These are phyloP conservation scores for Fusarium sarcochroum DNA, from an alignment of 2,329 filamentous ascomycete genomes.

Conservation along the genomic window DNA sequence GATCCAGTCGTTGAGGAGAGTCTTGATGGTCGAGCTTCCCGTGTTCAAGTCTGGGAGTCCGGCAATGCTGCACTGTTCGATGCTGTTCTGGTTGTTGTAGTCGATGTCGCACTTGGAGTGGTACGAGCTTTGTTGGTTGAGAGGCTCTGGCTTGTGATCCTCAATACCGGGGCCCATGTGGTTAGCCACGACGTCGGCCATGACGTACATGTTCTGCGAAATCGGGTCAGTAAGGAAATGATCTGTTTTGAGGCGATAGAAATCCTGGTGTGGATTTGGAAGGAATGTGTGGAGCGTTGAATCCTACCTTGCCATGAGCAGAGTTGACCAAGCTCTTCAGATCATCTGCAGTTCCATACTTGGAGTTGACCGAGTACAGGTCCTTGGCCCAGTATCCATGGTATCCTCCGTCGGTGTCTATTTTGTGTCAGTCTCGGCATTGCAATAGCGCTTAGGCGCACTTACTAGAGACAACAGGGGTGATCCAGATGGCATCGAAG, in stretches of 20 bases:
- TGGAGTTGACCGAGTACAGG: constrained; percentile 32
- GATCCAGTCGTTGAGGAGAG: constrained; percentile 72
- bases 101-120: constrained; percentile 24
- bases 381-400: constrained; percentile 42
- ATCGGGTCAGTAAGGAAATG: background rate
- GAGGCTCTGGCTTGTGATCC: constrained; percentile 58
- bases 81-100: constrained; percentile 32
- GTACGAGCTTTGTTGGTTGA: constrained; percentile 59
- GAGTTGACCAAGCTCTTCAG: constrained; percentile 31
- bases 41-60: constrained; percentile 74
- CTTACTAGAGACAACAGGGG: constrained; percentile 66
- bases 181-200: constrained; percentile 74
- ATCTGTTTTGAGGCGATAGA: background rate
- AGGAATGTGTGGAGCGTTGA: too few species aligned
- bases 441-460: fast-evolving
- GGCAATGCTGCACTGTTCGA: constrained; percentile 31
- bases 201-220: constrained; percentile 62
- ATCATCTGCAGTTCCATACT: constrained; percentile 29
- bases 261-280: fast-evolving
- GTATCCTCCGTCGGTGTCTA: constrained; percentile 34
- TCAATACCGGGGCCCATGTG: constrained; percentile 67
- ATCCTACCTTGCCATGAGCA: constrained; percentile 35
- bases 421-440: fast-evolving
- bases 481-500: constrained; percentile 72
- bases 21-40: constrained; percentile 61